A percentile compares a stretch with the other conserved stretches of the same genome.
Evolutionary conservation across 2,329 filamentous ascomycete species (phyloP).

Genomic region (Moelleriella libera): DNA sequence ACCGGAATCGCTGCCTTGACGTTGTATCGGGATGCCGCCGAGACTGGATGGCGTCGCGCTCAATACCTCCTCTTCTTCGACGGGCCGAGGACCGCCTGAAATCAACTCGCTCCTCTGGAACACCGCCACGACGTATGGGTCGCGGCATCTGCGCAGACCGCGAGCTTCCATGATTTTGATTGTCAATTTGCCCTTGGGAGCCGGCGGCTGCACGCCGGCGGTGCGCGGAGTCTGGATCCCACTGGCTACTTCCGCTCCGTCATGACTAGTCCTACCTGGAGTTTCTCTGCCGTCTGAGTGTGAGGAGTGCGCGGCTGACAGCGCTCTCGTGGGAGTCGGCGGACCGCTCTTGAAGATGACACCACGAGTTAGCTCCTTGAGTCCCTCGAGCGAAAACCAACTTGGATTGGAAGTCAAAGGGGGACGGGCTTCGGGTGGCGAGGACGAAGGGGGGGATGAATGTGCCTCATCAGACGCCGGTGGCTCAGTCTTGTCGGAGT

Average conservation of each 20-base stretch:
- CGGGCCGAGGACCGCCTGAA: conserved; percentile 62
- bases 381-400: conserved; percentile 52
- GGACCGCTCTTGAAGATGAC: conserved; percentile 74
- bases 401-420: conserved; percentile 24
- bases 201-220: conserved; percentile 47
- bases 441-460: conserved; percentile 1
- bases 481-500: not conserved
- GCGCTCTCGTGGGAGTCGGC: conserved; percentile 76
- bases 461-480: conserved; percentile 2
- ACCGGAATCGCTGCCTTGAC: conserved; percentile 68
- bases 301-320: conserved; percentile 49
- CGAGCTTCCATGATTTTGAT: conserved; percentile 81
- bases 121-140: conserved; percentile 91
- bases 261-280: conserved; percentile 22
- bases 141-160: conserved; percentile 65
- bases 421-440: conserved; percentile 25
- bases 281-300: conserved; percentile 30
- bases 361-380: conserved; percentile 79
- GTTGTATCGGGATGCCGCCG: conserved; percentile 46
- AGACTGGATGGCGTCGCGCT: conserved; percentile 30
- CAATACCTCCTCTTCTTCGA: conserved; percentile 44
- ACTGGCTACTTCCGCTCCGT: conserved; percentile 26
- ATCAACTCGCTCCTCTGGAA: conserved; percentile 97
- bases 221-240: conserved; percentile 39
- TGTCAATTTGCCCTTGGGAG: conserved; percentile 73